A percentile compares a stretch with the other conserved stretches of the same genome.
These are phyloP conservation scores for Auriscalpium microsporum DNA, from an alignment of 768 basidiomycete species.

Conservation along the genomic window DNA sequence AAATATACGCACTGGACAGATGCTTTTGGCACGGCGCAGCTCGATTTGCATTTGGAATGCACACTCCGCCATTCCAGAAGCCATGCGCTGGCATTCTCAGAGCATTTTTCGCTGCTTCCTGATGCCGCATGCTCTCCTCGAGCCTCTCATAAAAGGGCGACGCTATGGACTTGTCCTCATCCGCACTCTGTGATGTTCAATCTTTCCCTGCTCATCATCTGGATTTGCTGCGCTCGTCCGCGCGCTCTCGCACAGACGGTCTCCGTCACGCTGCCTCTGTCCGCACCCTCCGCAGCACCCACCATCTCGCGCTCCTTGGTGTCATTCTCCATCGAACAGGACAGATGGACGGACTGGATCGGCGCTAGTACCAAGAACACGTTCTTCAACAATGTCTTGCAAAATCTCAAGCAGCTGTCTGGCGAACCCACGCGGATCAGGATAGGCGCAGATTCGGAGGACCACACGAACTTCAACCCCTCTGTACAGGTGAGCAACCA, in stretches of 20 bases:
- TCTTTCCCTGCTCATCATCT: not conserved
- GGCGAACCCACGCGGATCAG: constrained; percentile 48
- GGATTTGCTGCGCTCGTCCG: not conserved
- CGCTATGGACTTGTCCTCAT: no score
- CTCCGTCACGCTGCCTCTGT: constrained; percentile 3
- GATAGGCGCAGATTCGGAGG: constrained; percentile 46
- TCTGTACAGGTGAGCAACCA: constrained; percentile 33
- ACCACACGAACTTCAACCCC: constrained; percentile 48
- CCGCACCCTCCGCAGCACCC: not conserved
- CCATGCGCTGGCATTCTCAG: no score
- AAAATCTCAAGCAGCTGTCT: constrained; percentile 45
- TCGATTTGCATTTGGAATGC: no score
- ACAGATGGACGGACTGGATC: constrained; percentile 62
- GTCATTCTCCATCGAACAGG: constrained; percentile 64
- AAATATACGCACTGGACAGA: no score
- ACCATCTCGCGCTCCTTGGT: constrained; percentile 25
- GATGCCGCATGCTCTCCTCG: no score
- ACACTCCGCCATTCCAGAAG: no score
- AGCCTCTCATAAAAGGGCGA: no score
- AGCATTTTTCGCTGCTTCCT: no score
- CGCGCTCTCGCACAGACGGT: not conserved
- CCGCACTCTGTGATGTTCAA: not conserved
- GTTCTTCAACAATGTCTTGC: constrained; percentile 53
- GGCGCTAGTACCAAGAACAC: constrained; percentile 43
- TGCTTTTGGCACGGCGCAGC: no score